Conservation (phyloP, 257 asterid genomes). For the Solanum appendiculatum region DNA sequence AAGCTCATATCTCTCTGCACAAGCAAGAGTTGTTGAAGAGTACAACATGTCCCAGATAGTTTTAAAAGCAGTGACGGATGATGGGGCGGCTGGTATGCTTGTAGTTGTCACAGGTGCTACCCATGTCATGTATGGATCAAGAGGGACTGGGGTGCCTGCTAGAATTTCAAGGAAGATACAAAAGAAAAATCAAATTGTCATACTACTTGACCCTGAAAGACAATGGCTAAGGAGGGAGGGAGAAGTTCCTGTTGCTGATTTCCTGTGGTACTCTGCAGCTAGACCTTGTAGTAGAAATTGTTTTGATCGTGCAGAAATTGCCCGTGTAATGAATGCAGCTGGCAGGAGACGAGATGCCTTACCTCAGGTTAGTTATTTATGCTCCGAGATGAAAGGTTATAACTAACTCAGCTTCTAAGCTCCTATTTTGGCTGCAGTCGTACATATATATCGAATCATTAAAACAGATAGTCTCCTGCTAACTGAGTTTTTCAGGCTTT, state of each 20-base stretch:
- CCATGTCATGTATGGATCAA: conserved; percentile 73
- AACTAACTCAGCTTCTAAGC: background rate
- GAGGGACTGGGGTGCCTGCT: conserved; percentile 90
- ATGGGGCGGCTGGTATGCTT: conserved; percentile 62
- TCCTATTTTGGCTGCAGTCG: background rate
- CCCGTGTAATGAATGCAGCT: conserved; percentile 97
- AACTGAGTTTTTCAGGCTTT: background rate
- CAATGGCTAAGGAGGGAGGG: conserved; percentile 84
- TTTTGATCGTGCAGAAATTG: conserved; percentile 97
- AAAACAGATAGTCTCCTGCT: background rate
- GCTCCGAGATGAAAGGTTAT: background rate
- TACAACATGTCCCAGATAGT: conserved; percentile 77
- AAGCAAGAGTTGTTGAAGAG: conserved; percentile 87
- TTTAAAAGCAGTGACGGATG: conserved; percentile 51
- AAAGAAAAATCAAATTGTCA: conserved; percentile 68
- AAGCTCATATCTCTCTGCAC: conserved; percentile 74
- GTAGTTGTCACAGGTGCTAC: conserved; percentile 86
- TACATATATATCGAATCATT: background rate
- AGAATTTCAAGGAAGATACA: conserved; percentile 67
- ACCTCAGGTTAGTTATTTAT: conserved; percentile 62
- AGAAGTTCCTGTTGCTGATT: conserved; percentile 90
- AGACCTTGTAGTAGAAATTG: conserved; percentile 91
- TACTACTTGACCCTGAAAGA: conserved; percentile 77
- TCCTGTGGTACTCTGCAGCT: conserved; percentile 96
- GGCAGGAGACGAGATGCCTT: conserved; percentile 90